Evolutionary conservation across 805 yeast genomes (phyloP).

Genomic region (Lachancea quebecensis): DNA sequence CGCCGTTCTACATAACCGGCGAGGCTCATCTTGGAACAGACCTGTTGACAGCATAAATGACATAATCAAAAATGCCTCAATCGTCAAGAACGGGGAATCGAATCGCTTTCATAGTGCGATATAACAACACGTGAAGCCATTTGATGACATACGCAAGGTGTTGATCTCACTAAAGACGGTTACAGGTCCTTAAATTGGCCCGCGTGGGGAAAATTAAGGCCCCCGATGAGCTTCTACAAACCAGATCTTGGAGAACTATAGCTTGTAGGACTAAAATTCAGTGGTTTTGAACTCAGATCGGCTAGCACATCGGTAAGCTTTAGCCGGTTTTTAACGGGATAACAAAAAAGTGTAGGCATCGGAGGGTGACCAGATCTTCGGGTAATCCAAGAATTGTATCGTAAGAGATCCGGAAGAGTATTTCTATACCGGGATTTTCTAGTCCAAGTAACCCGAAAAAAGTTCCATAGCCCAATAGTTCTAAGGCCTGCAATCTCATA

Average conservation of each 20-base stretch:
- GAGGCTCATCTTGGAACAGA: no score
- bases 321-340: neutral
- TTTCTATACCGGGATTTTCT: neutral
- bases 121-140: neutral
- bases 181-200: neutral
- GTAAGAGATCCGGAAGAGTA: neutral
- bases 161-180: neutral
- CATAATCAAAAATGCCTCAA: no score
- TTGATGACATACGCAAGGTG: neutral
- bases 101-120: neutral
- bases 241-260: no score
- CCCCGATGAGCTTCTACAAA: neutral
- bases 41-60: no score
- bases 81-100: no score
- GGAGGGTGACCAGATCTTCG: constrained; percentile 1
- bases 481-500: no score
- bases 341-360: neutral
- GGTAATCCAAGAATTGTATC: neutral
- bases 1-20: no score
- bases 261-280: no score
- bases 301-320: no score
- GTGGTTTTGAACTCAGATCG: no score
- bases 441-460: no score
- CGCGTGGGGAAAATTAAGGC: neutral
- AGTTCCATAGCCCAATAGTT: no score